A percentile compares a stretch with the other conserved stretches of the same genome.
These are phyloP conservation scores for Camellia oleifera DNA, from an alignment of 179 eudicot species.

Conservation along the genomic window DNA sequence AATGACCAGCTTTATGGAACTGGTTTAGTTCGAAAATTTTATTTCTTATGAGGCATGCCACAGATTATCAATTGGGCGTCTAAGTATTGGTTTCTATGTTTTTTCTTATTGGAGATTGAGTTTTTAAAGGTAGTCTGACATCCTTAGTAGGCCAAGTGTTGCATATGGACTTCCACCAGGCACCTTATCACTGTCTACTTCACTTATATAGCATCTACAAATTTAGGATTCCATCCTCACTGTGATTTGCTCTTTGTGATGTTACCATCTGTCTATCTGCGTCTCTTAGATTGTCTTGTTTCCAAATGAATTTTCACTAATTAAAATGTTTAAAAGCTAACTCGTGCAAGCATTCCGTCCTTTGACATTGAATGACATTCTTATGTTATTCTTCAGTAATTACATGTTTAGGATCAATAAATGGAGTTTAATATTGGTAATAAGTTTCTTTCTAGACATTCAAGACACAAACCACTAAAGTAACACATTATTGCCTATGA, in stretches of 20 bases:
- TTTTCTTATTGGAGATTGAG: neutral
- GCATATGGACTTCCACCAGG: neutral
- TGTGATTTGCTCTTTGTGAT: neutral
- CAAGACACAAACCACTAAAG: neutral
- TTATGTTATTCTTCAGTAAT: neutral
- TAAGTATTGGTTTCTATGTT: too few relatives aligned
- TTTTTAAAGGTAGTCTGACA: neutral
- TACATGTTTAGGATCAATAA: neutral
- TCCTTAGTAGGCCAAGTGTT: neutral
- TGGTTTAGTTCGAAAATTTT: neutral
- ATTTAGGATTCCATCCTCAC: neutral
- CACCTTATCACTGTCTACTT: neutral
- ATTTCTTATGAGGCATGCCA: neutral
- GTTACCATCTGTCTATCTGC: neutral
- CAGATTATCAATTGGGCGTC: neutral
- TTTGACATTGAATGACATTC: neutral
- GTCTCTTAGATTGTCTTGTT: neutral
- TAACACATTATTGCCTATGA: neutral
- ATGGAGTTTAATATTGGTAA: neutral
- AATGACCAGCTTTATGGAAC: neutral
- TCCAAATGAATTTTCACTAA: neutral
- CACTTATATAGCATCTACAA: neutral
- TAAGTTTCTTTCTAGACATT: neutral
- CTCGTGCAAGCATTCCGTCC: neutral
- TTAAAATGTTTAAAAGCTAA: neutral